These are phyloP conservation scores for Kockiozyma suomiensis DNA, from an alignment of 805 yeast species.

Conservation along the genomic window DNA sequence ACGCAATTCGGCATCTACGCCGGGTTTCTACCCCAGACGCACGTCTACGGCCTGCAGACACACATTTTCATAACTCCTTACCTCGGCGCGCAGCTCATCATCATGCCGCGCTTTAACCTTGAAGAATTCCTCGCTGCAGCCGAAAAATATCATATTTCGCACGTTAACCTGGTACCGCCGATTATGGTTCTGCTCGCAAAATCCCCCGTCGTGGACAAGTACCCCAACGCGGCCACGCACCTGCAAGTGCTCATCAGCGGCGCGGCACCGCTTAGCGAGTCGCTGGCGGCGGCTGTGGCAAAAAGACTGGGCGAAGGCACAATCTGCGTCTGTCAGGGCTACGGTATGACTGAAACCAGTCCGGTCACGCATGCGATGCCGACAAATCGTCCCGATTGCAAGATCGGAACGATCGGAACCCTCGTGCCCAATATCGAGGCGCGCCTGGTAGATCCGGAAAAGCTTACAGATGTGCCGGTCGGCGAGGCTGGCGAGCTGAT, in stretches of 20 bases:
- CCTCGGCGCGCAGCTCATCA: conserved; percentile 22
- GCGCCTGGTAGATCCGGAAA: conserved; percentile 47
- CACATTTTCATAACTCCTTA: conserved; percentile 38
- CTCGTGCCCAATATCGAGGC: conserved; percentile 53
- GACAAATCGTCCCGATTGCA: conserved; percentile 17
- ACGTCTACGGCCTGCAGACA: conserved; percentile 41
- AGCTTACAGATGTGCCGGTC: conserved; percentile 54
- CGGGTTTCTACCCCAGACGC: conserved; percentile 43
- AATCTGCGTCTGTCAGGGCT: conserved; percentile 47
- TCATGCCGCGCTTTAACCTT: conserved; percentile 42
- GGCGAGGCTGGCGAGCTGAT: conserved; percentile 57
- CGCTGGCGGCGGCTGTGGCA: conserved; percentile 19
- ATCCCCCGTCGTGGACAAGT: conserved; percentile 49
- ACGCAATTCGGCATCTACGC: conserved; percentile 39
- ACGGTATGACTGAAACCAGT: conserved; percentile 62
- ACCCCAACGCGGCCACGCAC: conserved; percentile 35
- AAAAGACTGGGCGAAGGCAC: conserved; percentile 9
- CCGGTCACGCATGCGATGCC: conserved; percentile 47
- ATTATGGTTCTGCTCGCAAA: conserved; percentile 51
- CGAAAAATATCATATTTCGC: conserved; percentile 42
- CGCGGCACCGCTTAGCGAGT: conserved; percentile 50
- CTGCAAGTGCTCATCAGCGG: conserved; percentile 41
- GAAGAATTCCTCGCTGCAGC: conserved; percentile 39
- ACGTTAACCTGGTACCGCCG: conserved; percentile 49
- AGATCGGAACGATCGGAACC: conserved; percentile 52